Evolutionary conservation across 1,284 basidiomycete species (phyloP).

Genomic region (Cyathus pygmaeus): DNA sequence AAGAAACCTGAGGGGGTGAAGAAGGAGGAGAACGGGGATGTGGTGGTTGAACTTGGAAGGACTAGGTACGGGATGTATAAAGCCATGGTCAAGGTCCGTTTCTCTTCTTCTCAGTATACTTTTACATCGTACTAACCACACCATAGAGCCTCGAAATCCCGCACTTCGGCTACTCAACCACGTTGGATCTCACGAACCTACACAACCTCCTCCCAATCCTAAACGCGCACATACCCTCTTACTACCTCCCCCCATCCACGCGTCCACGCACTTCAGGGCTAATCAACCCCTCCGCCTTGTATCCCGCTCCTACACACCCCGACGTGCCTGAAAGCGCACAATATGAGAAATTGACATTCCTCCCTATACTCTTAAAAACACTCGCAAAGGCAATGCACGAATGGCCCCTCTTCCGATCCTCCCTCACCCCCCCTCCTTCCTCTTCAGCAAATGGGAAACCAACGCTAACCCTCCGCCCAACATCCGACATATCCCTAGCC

Average conservation of each 20-base stretch:
- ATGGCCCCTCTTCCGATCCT: slow-evolving; percentile 84
- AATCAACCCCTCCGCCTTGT: slow-evolving; percentile 41
- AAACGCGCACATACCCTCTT: slow-evolving; percentile 70
- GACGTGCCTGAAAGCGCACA: slow-evolving; percentile 51
- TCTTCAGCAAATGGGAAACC: slow-evolving; percentile 58
- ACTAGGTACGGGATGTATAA: too few species aligned
- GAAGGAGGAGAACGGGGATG: too few species aligned
- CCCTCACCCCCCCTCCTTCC: slow-evolving; percentile 67
- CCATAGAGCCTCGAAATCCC: slow-evolving; percentile 78
- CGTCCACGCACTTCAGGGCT: background rate
- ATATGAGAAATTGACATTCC: slow-evolving; percentile 75
- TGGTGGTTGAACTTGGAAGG: too few species aligned
- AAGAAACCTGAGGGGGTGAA: too few species aligned
- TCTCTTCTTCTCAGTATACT: background rate
- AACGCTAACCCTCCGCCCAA: slow-evolving; percentile 72
- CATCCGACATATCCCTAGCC: slow-evolving; percentile 79
- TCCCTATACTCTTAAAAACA: slow-evolving; percentile 83
- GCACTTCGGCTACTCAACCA: slow-evolving; percentile 79
- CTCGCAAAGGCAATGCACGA: slow-evolving; percentile 58
- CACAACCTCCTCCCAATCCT: slow-evolving; percentile 73
- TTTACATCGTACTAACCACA: too few species aligned
- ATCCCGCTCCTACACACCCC: slow-evolving; percentile 32
- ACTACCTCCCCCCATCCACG: slow-evolving; percentile 55
- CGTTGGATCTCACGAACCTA: slow-evolving; percentile 80
- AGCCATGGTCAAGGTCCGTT: too few species aligned